Base-by-base conservation (phyloP, 768 basidiomycete genomes). In the Cyathus striatus region DNA sequence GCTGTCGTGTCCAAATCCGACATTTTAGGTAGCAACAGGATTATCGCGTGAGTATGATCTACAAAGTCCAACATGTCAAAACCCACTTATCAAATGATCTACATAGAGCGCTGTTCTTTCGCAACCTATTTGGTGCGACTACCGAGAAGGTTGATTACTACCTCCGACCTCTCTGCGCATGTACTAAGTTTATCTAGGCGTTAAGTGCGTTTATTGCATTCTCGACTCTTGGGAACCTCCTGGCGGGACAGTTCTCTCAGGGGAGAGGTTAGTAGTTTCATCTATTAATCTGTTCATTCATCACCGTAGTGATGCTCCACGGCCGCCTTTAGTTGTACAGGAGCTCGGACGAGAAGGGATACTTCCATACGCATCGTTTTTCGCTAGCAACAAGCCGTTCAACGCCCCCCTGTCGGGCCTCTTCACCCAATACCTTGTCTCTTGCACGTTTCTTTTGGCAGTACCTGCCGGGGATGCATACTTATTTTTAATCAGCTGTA, bases 391-490 rank as follows among this genome's bases (percentile, higher is more conserved):
- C 56, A 77, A 78, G 48, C 86, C 86, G 0, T 89, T 84, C 60
- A 65, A 71, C 45, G 76, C 85, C 0, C 88, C 88, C 0, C 56
- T 83, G 1, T 66, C 76, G 0, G 85, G 83, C 0, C 64, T 90
- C 3, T 71, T 79, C 37, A 63, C 71, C 0, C 83, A 86, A 50
- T 89, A 79, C 59, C 16, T 77, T 4, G 53, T 85, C 13, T 84
- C 82, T 0, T 70, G 75, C 17, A 49, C 71, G 9, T 65, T 84
- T 43, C 64, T 83, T 37, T 50, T 78, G 5, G 67, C 69, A 1
- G 68, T 81, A 0, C 87, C 86, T 0, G 73, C 83, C 0, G 86
- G 88, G 2, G 86, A 89, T 49, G 83, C 83, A 0, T 90, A 86
- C 53, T 68, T 79, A 23, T 86, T 90, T 59, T 69, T 81, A 51